Evolutionary conservation across 2,329 filamentous ascomycete genomes (phyloP), one percentile per base, ranked within the genome.

Genomic region (Aspergillus ochraceus): DNA sequence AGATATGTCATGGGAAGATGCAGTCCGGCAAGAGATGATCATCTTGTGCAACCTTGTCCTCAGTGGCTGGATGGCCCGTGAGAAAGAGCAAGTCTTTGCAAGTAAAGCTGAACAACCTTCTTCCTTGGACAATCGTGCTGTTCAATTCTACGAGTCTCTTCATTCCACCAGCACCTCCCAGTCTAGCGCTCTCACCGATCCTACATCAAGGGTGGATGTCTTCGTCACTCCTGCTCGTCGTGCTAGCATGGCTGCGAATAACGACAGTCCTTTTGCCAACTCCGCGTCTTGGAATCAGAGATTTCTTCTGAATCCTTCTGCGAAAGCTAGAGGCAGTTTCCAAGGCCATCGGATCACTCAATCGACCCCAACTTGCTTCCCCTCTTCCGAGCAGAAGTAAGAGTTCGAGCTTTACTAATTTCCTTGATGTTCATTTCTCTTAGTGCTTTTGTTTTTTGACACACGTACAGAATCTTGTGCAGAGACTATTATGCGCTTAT

Each of bases 1-100:
- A 54, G 45, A 12, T 3, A 62, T 54, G 24, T 49, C 20, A 17
- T 73, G 69, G 64, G 60, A 68, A 26, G 58, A 59, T 8, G 71
- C 71, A 5, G 63, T 67, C 1, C 56, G 62, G 6, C 59, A 65
- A 6, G 71, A 73, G 42, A 64, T 68, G 58, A 49, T 59, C 5
- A 60, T 69, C 19, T 64, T 70, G 3, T 57, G 57, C 20, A 61
- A 56, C 29, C 62, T 72, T 19, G 56, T 73, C 19, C 58, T 64
- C 12, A 64, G 32, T 20, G 70, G 69, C 20, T 69, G 62, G 59
- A 55, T 61, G 8, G 59, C 60, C 10, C 51, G 53, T 12, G 55
- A 66, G n/a, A 59, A 59, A 32, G 45, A 60, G 45, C 50, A 19
- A 56, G 50, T 4, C 19, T 59, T 11, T 58, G 49, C 54, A 32